Conservation (phyloP, 1,139 yeast genomes). For the Yamadazyma taylorii region DNA sequence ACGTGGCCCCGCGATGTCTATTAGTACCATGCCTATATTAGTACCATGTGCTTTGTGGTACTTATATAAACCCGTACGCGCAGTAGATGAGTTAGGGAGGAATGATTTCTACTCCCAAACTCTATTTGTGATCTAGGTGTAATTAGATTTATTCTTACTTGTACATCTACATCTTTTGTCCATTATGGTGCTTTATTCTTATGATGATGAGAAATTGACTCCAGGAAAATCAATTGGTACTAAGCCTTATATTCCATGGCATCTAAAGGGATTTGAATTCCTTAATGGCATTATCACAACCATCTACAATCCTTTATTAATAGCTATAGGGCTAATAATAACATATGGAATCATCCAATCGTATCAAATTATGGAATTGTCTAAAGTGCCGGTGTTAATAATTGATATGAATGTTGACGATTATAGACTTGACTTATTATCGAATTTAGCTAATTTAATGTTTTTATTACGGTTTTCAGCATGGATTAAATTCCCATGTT, state of each 20-base stretch:
- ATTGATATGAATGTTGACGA: constrained; percentile 2
- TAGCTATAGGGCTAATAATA: constrained; percentile 3
- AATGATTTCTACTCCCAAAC: too few species aligned
- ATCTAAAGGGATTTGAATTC: constrained; percentile 6
- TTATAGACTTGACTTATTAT: constrained; percentile 6
- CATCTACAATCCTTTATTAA: constrained; percentile 6
- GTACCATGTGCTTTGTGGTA: too few species aligned
- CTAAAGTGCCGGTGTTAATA: neutral
- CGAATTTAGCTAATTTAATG: constrained; percentile 8
- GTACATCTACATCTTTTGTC: too few species aligned
- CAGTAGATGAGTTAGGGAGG: too few species aligned
- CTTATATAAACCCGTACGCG: too few species aligned
- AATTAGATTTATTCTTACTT: too few species aligned
- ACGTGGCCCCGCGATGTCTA: too few species aligned
- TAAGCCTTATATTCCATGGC: constrained; percentile 3
- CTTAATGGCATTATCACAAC: constrained; percentile 2
- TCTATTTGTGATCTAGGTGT: too few species aligned
- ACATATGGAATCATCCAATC: constrained; percentile 4
- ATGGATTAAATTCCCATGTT: neutral
- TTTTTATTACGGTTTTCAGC: constrained; percentile 9
- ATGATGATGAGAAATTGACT: too few species aligned
- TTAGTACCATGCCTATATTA: too few species aligned
- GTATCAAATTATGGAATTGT: neutral
- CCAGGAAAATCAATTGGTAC: too few species aligned
- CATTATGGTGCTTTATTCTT: too few species aligned